Evolutionary conservation across 2,329 filamentous ascomycete species (phyloP).

Genomic region (Macrophomina tecta): DNA sequence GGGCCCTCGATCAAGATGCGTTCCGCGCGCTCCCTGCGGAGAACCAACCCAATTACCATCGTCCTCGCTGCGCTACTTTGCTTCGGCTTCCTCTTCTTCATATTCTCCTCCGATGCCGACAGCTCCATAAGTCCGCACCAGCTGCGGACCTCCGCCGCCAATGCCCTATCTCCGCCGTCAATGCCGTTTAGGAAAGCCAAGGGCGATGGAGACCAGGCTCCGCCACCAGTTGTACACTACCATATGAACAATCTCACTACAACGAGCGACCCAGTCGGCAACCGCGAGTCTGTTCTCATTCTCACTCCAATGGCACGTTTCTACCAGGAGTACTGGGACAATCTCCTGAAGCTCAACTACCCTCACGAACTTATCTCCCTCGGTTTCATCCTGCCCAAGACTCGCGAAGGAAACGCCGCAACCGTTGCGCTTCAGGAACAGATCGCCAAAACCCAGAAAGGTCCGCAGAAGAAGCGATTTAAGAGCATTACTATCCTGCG

Average conservation of each 20-base stretch:
- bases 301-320: conserved; percentile 92
- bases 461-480: conserved; percentile 81
- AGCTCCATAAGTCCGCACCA: conserved; percentile 57
- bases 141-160: conserved; percentile 65
- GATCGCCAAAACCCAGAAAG: conserved; percentile 84
- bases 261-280: conserved; percentile 74
- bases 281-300: conserved; percentile 86
- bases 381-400: conserved; percentile 95
- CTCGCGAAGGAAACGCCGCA: conserved; percentile 86
- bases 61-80: conserved; percentile 73
- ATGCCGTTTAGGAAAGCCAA: conserved; percentile 73
- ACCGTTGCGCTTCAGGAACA: conserved; percentile 82
- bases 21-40: conserved; percentile 72
- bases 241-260: conserved; percentile 94
- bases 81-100: conserved; percentile 61
- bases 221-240: conserved; percentile 90
- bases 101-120: conserved; percentile 62
- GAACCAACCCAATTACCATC: conserved; percentile 78
- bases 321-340: conserved; percentile 96
- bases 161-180: conserved; percentile 75
- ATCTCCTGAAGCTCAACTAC: conserved; percentile 81
- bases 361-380: conserved; percentile 94
- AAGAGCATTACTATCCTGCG: conserved; percentile 92
- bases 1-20: conserved; percentile 51
- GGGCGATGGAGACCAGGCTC: conserved; percentile 59